Evolutionary conservation across 257 asterid genomes (phyloP), one percentile per base, ranked within the genome.

Genomic region (Gentiana straminea): DNA sequence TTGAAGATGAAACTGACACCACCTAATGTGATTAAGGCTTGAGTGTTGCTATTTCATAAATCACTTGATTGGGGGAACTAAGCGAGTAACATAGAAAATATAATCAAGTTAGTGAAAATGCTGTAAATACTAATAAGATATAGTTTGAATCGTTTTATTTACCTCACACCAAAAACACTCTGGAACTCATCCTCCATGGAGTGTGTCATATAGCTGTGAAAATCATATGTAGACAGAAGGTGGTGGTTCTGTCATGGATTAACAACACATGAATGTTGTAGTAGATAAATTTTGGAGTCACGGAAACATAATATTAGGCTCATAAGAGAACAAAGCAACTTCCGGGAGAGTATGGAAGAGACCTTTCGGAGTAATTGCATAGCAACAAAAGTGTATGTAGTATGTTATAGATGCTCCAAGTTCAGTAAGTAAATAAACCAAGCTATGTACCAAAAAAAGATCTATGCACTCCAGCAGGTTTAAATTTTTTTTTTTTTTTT

Each of bases 121-220:
- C 55, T 24, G 61, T 55, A 49, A 47, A n/a, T 32, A 50, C 39
- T 4, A 54, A 37, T 24, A 39, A 61, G 36, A 1, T 7, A 53
- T 44, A 53, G 0, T 9, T 33, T 33, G 13, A 13, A 47, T 11
- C 4, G 33, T 63, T 58, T 66, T 41, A 59, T 61, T 72, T 70
- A 88, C 99, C 99, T 92, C 58, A 92, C 94, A 71, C 99, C 99
- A 73, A 92, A 97, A 68, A 88, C 86, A 56, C 87, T 69, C 72
- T 92, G 99, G 71, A 92, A 92, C 67, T 92, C 99, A 77, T 92
- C 99, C 81, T 92, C 99, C 97, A 86, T 86, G 49, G 95, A 88
- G 65, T 95, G 99, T 73, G 88, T 71, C 99, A 92, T 92, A 71
- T 92, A 92, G 94, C 94, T 88, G 94, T 92, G 99, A 76, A 92